These are phyloP conservation scores for Taiozyma sp. DNA, from an alignment of 1,139 yeast genomes.

Conservation along the genomic window DNA sequence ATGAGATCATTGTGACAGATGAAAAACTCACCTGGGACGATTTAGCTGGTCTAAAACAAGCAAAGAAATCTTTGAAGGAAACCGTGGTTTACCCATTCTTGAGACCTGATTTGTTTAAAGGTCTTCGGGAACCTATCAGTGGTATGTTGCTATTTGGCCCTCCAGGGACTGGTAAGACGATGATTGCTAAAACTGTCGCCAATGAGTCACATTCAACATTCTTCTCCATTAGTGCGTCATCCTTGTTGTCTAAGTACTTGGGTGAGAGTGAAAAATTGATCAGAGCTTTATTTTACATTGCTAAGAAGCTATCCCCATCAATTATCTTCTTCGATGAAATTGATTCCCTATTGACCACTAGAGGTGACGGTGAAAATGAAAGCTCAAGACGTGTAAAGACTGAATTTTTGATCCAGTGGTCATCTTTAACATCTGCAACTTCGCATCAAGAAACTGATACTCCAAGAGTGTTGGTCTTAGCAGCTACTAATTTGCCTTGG, in stretches of 20 bases:
- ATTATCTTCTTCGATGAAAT: conserved; percentile 53
- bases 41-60: conserved; percentile 51
- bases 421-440: conserved; percentile 53
- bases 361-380: conserved; percentile 45
- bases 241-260: conserved; percentile 54
- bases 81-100: conserved; percentile 63
- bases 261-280: conserved; percentile 63
- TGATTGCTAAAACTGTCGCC: conserved; percentile 65
- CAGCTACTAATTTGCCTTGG: conserved; percentile 67
- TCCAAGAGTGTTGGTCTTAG: conserved; percentile 49
- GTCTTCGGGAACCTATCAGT: conserved; percentile 56
- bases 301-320: conserved; percentile 42
- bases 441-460: conserved; percentile 32
- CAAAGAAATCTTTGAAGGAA: conserved; percentile 55
- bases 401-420: conserved; percentile 63
- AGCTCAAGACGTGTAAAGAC: conserved; percentile 53
- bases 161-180: conserved; percentile 41
- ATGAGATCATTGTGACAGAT: conserved; percentile 49
- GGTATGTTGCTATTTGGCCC: conserved; percentile 66
- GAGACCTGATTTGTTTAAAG: conserved; percentile 56
- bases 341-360: conserved; percentile 51
- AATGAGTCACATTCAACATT: conserved; percentile 61
- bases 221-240: conserved; percentile 57
- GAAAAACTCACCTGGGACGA: conserved; percentile 61
- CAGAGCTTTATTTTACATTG: conserved; percentile 51